A percentile compares a stretch with the other conserved stretches of the same genome.
phyloP scores from a whole-genome alignment of 2,329 filamentous ascomycete genomes.

The Aspergillus sp. region DNA sequence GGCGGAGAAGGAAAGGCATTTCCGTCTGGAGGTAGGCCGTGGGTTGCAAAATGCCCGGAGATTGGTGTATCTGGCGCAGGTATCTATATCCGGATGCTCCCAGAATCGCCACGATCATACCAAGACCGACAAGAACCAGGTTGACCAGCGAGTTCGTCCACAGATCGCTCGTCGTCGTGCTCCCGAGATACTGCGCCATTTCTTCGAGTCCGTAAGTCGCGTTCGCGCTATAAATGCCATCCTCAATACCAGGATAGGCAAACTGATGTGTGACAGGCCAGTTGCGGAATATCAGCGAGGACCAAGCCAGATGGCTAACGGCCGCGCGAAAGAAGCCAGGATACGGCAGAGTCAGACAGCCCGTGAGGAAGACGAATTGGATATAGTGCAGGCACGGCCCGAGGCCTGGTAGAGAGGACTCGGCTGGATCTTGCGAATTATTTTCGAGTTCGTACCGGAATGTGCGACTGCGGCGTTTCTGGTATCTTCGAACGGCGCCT shows the following conservation, averaged over 20 bases:
- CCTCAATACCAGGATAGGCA: conserved; percentile 19
- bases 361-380: conserved; percentile 22
- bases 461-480: conserved; percentile 4
- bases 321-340: conserved; percentile 21
- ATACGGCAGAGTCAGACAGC: conserved; percentile 19
- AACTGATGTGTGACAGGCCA: conserved; percentile 22
- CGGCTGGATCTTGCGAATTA: conserved; percentile 6
- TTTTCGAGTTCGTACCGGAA: conserved; percentile 20
- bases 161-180: conserved; percentile 16
- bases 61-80: background rate
- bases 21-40: background rate
- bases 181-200: conserved; percentile 24
- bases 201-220: conserved; percentile 20
- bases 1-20: conserved; percentile 6
- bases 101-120: background rate
- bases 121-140: conserved; percentile 11
- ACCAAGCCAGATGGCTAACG: conserved; percentile 21
- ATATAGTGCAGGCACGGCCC: conserved; percentile 19
- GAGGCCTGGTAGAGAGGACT: conserved; percentile 12
- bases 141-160: conserved; percentile 22
- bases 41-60: too few relatives aligned
- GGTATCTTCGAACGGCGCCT: background rate
- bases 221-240: conserved; percentile 18
- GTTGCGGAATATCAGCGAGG: conserved; percentile 20
- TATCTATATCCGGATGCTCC: background rate